Evolutionary conservation across 2,329 filamentous ascomycete genomes (phyloP).

Genomic region (Exophiala sp.): DNA sequence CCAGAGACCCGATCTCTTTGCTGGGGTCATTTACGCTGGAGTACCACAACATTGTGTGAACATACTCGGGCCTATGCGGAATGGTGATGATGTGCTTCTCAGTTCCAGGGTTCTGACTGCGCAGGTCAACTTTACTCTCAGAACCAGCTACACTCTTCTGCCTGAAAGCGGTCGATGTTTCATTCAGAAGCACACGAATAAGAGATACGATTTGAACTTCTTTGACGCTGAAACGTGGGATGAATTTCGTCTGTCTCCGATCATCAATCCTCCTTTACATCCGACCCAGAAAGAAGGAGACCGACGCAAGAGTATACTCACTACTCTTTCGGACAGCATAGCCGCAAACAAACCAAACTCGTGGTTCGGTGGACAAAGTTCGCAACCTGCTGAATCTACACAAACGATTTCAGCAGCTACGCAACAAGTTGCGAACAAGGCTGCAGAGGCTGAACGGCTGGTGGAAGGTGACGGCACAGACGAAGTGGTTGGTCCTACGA

Average conservation of each 20-base stretch:
- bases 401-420: conserved; percentile 23
- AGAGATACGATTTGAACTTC: conserved; percentile 80
- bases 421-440: conserved; percentile 32
- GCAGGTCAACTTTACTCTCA: conserved; percentile 87
- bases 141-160: conserved; percentile 79
- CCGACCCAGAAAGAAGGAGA: conserved; percentile 30
- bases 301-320: conserved; percentile 41
- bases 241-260: conserved; percentile 73
- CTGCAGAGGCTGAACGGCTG: conserved; percentile 23
- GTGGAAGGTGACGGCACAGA: conserved; percentile 16
- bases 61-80: conserved; percentile 81
- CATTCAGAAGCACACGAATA: conserved; percentile 73
- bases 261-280: conserved; percentile 61
- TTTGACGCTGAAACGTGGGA: conserved; percentile 77
- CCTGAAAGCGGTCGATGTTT: conserved; percentile 87
- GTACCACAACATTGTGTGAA: conserved; percentile 84
- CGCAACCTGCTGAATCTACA: conserved; percentile 1
- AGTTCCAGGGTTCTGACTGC: conserved; percentile 87
- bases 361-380: conserved; percentile 13
- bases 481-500: conserved; percentile 17
- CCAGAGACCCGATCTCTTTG: conserved; percentile 76
- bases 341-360: conserved; percentile 27
- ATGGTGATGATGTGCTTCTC: conserved; percentile 87
- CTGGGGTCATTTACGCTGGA: conserved; percentile 81
- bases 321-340: conserved; percentile 47